Evolutionary conservation across 2,329 filamentous ascomycete genomes (phyloP), one percentile per base, ranked within the genome.

Genomic region (Fonsecaea erecta): DNA sequence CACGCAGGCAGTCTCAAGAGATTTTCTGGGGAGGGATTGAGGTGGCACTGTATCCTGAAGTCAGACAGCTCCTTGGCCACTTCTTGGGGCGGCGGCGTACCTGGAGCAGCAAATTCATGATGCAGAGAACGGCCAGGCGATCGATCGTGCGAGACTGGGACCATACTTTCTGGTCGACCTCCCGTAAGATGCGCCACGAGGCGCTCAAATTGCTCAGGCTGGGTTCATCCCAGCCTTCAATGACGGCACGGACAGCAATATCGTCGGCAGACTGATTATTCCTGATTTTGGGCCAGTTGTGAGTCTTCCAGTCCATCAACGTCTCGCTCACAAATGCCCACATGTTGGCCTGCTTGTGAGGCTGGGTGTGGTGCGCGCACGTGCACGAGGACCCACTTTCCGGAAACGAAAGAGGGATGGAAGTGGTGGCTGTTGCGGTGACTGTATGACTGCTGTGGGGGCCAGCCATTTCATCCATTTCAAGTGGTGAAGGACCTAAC

Each of bases 201-300:
- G 21, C 16, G 11, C 32, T 26, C 16, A 57, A 35, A 9, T 57
- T 57, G 16, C n/a, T 2, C 2, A 40, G 32, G 34, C 12, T 30
- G n/a, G 52, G 28, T 11, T 30, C 37, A 35, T 51, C 18, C 56
- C 56, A 60, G 26, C 56, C 56, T 24, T 51, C 28, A 2, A 35
- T 60, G 11, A 60, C 56, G 21, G 56, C 56, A 24, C 56, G 56
- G n/a, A 60, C 56, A 26, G 43, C 43, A n/a, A 60, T 60, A 26
- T 60, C 56, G 18, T 60, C 56, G 56, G 48, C 18, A 14, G 26
- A 24, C 2, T 32, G 26, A 16, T 28, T 43, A 12, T 28, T 18
- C n/a, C 12, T 43, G 18, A 58, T 34, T 16, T 28, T 24, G 18
- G 54, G n/a, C 21, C 54, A 54, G 52, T 35, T 54, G 34, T 54